phyloP scores from a whole-genome alignment of 1,284 basidiomycete genomes.

The Boletus semigastroideus region DNA sequence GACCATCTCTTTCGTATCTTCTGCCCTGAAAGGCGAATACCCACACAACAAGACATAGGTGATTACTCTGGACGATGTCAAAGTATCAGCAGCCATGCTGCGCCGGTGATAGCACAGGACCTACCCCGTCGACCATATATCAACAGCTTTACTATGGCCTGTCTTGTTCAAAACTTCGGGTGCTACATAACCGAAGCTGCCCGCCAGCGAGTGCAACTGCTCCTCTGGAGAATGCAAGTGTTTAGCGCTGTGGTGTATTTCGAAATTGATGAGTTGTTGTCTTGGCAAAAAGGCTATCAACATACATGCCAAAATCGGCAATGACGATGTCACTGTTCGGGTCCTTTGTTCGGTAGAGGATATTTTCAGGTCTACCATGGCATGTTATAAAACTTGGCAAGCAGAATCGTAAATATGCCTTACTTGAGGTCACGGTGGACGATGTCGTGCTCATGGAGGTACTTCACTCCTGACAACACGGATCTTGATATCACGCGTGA shows the following conservation, averaged over 20 bases:
- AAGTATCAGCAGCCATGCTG: conserved; percentile 1
- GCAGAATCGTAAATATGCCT: conserved; percentile 21
- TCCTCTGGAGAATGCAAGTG: conserved; percentile 79
- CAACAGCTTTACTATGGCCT: conserved; percentile 90
- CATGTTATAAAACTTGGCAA: neutral
- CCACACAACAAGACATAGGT: conserved; percentile 92
- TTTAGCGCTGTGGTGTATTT: conserved; percentile 63
- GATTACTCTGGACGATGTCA: conserved; percentile 64
- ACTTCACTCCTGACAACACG: conserved; percentile 76
- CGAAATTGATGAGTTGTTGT: neutral
- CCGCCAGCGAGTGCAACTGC: conserved; percentile 79
- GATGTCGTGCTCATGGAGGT: conserved; percentile 84
- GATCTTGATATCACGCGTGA: conserved; percentile 45
- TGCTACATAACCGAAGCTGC: conserved; percentile 92
- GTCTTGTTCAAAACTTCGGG: conserved; percentile 85
- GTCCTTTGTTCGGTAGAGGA: conserved; percentile 80
- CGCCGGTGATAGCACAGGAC: conserved; percentile 22
- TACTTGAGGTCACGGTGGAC: conserved; percentile 92
- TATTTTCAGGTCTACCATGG: conserved; percentile 82
- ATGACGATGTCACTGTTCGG: conserved; percentile 82
- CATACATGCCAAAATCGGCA: conserved; percentile 95
- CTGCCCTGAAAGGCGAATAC: conserved; percentile 90
- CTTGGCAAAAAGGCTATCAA: conserved; percentile 7
- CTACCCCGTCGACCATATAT: conserved; percentile 91
- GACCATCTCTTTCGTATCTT: conserved; percentile 74